Base-by-base conservation (phyloP, 2,329 filamentous ascomycete genomes). In the Diplodia mutila region DNA sequence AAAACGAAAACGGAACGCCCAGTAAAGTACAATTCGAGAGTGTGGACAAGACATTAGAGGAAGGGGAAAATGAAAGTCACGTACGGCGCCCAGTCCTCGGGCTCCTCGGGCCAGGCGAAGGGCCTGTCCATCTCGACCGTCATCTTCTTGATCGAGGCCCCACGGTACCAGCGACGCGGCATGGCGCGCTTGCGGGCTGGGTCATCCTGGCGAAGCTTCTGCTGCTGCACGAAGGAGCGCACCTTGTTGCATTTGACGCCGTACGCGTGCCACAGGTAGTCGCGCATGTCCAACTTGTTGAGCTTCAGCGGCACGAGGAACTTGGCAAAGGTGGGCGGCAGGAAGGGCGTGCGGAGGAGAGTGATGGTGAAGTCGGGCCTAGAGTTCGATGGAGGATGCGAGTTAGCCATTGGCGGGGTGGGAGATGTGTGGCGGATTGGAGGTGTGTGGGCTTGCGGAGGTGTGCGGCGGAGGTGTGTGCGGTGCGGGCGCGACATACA, bases 211-310 rank as follows among this genome's bases (percentile, higher is more conserved):
- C 85, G 86, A 42, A 90, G 79, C 55, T 86, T 87, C 77, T 88
- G 85, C 80, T 90, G 87, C 74, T 91, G 89, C 75, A 98, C 87
- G 76, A 88, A 94, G 65, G 91, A 93, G 69, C 94, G 91, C 70
- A 98, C 89, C 71, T 85, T 77, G 64, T 87, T 82, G 65, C 90
- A 87, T 71, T 89, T 86, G 69, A 98, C 89, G 69, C 86, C 85
- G 85, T 99, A 99, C 52, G 87, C 87, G 79, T 97, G 89, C 83
- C 88, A 91, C 70, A 99, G 90, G 83, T 98, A 99, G 83, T 97
- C 94, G 79, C 93, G 92, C 51, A 99, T 83, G 79, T 99, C 95
- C 80, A 98, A 90, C 83, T 99, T 99, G 85, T 93, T 97, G 85
- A 97, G 93, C 74, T 87, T 89, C 73, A 98, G 86, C 12, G 95